These are phyloP conservation scores for Trametes cinnabarina DNA, from an alignment of 768 basidiomycete genomes.

Conservation along the genomic window DNA sequence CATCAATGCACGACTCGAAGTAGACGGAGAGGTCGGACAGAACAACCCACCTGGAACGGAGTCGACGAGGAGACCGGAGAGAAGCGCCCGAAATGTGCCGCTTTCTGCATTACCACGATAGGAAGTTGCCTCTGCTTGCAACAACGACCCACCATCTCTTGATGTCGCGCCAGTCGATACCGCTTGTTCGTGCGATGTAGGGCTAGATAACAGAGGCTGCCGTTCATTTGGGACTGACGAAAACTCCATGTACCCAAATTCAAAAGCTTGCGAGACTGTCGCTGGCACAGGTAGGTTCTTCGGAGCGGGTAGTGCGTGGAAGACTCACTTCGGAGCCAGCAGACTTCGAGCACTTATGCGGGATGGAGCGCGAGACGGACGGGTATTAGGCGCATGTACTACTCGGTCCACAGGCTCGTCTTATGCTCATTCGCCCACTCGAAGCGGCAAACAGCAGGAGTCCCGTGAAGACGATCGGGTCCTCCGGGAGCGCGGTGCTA, in stretches of 20 bases:
- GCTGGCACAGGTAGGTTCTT: too few relatives aligned
- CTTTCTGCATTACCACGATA: slow-evolving; percentile 3
- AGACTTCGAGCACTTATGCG: too few relatives aligned
- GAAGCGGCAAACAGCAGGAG: too few relatives aligned
- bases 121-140: slow-evolving; percentile 18
- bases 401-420: too few relatives aligned
- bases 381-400: too few relatives aligned
- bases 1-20: neutral
- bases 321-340: too few relatives aligned
- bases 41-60: slow-evolving; percentile 56
- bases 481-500: neutral
- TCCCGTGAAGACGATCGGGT: neutral
- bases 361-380: too few relatives aligned
- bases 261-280: too few relatives aligned
- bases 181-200: neutral
- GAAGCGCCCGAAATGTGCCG: slow-evolving; percentile 32
- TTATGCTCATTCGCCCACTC: neutral
- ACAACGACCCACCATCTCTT: slow-evolving; percentile 9
- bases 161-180: slow-evolving; percentile 7
- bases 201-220: slow-evolving; percentile 18
- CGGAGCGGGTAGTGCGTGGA: too few relatives aligned
- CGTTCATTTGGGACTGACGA: slow-evolving; percentile 11
- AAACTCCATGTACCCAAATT: neutral
- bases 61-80: slow-evolving; percentile 50
- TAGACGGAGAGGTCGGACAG: neutral